These are phyloP conservation scores for Aspergillus udagawae DNA, from an alignment of 2,329 filamentous ascomycete species.

Conservation along the genomic window DNA sequence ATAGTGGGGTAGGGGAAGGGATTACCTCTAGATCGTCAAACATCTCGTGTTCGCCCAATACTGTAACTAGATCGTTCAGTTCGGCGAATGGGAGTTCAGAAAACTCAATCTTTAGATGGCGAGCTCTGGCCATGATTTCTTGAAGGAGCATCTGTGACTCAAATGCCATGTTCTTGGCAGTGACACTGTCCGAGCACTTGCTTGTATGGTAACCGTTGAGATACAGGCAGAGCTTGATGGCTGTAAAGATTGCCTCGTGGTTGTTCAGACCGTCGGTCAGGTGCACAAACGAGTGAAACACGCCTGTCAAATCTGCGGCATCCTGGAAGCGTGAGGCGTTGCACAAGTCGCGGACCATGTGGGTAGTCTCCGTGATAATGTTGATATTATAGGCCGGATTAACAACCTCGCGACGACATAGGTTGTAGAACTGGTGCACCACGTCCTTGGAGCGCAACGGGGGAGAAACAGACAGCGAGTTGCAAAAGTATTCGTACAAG, in stretches of 20 bases:
- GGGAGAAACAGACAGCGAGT: slow-evolving; percentile 25
- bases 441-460: slow-evolving; percentile 22
- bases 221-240: slow-evolving; percentile 36
- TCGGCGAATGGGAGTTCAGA: slow-evolving; percentile 32
- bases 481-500: slow-evolving; percentile 37
- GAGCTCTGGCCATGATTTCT: slow-evolving; percentile 28
- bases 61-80: slow-evolving; percentile 35
- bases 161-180: slow-evolving; percentile 26
- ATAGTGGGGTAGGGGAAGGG: background rate
- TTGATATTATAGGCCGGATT: slow-evolving; percentile 28
- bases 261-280: slow-evolving; percentile 30
- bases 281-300: slow-evolving; percentile 33
- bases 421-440: slow-evolving; percentile 30
- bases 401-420: slow-evolving; percentile 29
- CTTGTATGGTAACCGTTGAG: slow-evolving; percentile 31
- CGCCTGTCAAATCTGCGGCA: slow-evolving; percentile 30
- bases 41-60: slow-evolving; percentile 36
- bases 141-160: slow-evolving; percentile 32
- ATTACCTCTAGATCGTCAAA: slow-evolving; percentile 34
- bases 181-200: slow-evolving; percentile 25
- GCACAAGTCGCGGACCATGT: slow-evolving; percentile 28
- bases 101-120: slow-evolving; percentile 29
- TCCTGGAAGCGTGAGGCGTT: slow-evolving; percentile 29
- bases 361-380: slow-evolving; percentile 26
- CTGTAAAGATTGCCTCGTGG: slow-evolving; percentile 30